Base-by-base conservation (phyloP, 1,284 basidiomycete species). In the Hemileia vastatrix region DNA sequence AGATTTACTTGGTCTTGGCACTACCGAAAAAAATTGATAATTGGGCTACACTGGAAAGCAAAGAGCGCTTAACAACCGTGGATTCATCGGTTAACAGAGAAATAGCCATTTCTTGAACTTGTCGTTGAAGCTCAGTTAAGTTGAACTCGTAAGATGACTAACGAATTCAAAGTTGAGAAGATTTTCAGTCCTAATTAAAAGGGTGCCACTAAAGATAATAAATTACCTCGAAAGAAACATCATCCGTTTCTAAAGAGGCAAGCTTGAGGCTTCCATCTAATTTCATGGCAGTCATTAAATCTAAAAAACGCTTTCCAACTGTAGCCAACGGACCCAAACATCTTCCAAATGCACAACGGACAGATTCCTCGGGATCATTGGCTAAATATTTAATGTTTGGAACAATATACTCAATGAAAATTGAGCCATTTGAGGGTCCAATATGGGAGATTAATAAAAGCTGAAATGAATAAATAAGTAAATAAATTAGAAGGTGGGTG, bases 381-480 rank as follows among this genome's bases (percentile, higher is more conserved):
- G 87, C 83, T 4, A 98, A 80, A 66, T 89, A 84, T 32, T 83
- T 82, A 68, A 92, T 83, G 70, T 94, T 90, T 0, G 93, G 94
- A 27, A 98, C 83, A 64, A 98, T 86, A 76, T 97, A 98, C 76
- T 97, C 94, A 0, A 90, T 86, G 71, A 97, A 89, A 23, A 96
- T 87, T 15, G 78, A 52, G 49, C 80, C 85, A 71, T 97, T 96
- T 0, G 89, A 90, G 0, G 90, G 88, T 0, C 91, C 91, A 63
- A 98, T 90, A 1, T 87, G 86, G 0, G 83, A 83, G 11, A 96
- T 87, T 13, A 88, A 81, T 78, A 90, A 86, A 55, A 94, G 79
- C 90, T 92, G 68, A 18, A 31, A 44, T 21, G 51, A 18, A 43
- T 1, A 27, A 56, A 65, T 36, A 63, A 56, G 44, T 13, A 32